Conservation (phyloP, 2,329 filamentous ascomycete species). For the Aspergillus pseudoterreus region DNA sequence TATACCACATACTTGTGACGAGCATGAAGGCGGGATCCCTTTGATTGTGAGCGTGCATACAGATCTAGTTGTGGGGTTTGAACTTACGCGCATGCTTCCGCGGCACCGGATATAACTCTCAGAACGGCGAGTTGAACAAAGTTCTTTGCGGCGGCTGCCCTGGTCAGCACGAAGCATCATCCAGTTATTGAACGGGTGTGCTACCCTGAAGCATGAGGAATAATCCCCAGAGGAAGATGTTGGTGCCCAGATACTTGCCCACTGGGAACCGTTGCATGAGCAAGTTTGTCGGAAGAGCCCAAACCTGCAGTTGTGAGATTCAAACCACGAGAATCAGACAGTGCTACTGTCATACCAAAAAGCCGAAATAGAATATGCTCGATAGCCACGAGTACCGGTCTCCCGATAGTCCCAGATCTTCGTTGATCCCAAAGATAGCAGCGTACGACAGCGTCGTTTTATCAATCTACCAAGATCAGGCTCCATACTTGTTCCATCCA, state of each 20-base stretch:
- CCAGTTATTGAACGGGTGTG: too few species aligned
- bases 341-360: slow-evolving; percentile 26
- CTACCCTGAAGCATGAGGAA: slow-evolving; percentile 20
- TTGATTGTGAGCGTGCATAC: too few species aligned
- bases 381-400: slow-evolving; percentile 52
- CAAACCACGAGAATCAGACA: too few species aligned
- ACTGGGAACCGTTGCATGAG: slow-evolving; percentile 49
- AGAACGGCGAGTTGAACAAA: slow-evolving; percentile 47
- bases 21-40: slow-evolving; percentile 56
- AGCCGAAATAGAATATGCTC: slow-evolving; percentile 53
- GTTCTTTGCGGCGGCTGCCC: slow-evolving; percentile 47
- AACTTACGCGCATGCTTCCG: slow-evolving; percentile 44
- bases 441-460: too few species aligned
- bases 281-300: slow-evolving; percentile 30
- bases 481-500: too few species aligned
- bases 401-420: slow-evolving; percentile 17
- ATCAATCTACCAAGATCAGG: too few species aligned
- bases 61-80: too few species aligned
- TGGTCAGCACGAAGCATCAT: slow-evolving; percentile 12
- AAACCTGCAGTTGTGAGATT: slow-evolving; percentile 8
- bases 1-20: slow-evolving; percentile 56
- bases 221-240: slow-evolving; percentile 48
- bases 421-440: too few species aligned
- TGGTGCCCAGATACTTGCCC: slow-evolving; percentile 46
- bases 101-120: slow-evolving; percentile 52